These are phyloP conservation scores for Tuber calosporum DNA, from an alignment of 495 filamentous ascomycete genomes.

Conservation along the genomic window DNA sequence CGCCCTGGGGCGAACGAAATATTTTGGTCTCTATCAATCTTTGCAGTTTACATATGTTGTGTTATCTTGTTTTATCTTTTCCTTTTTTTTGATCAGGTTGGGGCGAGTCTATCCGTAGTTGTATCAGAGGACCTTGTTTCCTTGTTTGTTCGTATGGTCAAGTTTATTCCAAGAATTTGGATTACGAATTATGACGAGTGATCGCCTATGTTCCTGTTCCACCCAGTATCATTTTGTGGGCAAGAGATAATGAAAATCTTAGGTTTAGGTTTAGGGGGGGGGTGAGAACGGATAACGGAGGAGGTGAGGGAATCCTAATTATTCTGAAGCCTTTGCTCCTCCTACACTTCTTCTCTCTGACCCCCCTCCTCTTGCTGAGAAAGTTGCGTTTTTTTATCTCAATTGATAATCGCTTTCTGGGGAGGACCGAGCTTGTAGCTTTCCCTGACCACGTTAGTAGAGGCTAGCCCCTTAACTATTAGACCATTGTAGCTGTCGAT, in stretches of 20 bases:
- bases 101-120: neutral
- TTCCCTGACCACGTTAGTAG: neutral
- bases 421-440: neutral
- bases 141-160: neutral
- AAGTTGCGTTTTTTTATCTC: neutral
- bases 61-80: neutral
- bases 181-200: neutral
- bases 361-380: neutral
- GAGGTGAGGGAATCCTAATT: neutral
- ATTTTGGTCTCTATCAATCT: neutral
- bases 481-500: neutral
- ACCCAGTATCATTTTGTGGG: neutral
- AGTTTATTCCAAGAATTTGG: neutral
- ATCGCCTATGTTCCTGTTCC: neutral
- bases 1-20: neutral
- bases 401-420: neutral
- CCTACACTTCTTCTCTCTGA: neutral
- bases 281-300: neutral
- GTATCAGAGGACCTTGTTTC: neutral
- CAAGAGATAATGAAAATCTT: neutral
- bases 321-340: neutral
- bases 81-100: neutral
- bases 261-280: neutral
- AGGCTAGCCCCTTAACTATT: neutral
- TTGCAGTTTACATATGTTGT: neutral